Evolutionary conservation across 2,329 filamentous ascomycete genomes (phyloP), one percentile per base, ranked within the genome.

Genomic region (Pyrenophora seminiperda): DNA sequence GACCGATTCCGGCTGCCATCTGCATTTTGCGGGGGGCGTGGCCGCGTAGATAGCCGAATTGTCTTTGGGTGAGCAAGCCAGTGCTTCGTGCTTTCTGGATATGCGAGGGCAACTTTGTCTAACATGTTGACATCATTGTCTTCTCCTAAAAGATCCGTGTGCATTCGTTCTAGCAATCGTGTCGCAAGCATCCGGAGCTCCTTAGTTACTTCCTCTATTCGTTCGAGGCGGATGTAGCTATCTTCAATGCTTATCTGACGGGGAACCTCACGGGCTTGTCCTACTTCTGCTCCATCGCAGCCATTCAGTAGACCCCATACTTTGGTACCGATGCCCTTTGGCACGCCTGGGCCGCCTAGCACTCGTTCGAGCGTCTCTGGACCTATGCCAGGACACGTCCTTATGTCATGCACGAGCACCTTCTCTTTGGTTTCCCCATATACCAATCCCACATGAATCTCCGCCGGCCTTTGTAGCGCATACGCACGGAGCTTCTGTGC

Each of bases 241-340:
- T 97, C 92, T 68, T 97, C 93, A 56, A 97, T 94, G 71, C 90
- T 94, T 68, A 97, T 95, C 72, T 97, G 92, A 1, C 84, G 85
- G 0, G 93, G 93, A 1, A 95, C 74, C 36, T 85, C 82, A 59
- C 83, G 83, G 2, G 85, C 88, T 55, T 85, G 80, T 41, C 85
- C 84, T 14, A 97, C 91, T 50, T 90, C 85, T 0, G 82, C 79
- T 43, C 85, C 76, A 69, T 97, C 93, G 20, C 91, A 79, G 5
- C 92, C 93, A 68, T 97, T 87, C 2, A 97, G 75, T 5, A 96
- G 77, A 14, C 77, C 79, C 91, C 91, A 97, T 3, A 91, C 76
- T 59, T 84, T 87, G 27, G 76, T 70, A 1, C 91, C 90, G 43
- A 91, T 84, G 20, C 88, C 89, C 60, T 82, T 84, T 50, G 88